Evolutionary conservation across 176 grass and related monocot genomes (phyloP).

Genomic region (Thinopyrum elongatum): DNA sequence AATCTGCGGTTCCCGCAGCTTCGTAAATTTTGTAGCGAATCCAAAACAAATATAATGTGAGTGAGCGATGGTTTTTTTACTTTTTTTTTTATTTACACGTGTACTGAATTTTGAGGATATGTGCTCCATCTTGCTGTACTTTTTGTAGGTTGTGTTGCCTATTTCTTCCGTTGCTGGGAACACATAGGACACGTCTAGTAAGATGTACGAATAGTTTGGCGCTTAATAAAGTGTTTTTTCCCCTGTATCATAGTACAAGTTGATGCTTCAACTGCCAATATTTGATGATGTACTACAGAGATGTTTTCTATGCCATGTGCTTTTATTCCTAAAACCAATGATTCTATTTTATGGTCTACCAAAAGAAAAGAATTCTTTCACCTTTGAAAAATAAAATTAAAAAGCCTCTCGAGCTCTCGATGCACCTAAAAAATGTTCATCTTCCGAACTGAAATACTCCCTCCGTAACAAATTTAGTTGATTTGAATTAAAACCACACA

Average conservation of each 20-base stretch:
- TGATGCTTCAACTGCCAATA: background rate
- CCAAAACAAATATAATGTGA: background rate
- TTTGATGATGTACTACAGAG: background rate
- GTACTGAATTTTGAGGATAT: background rate
- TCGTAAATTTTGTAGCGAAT: conserved; percentile 22
- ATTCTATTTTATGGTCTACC: background rate
- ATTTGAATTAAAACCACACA: no score
- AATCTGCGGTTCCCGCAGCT: conserved; percentile 36
- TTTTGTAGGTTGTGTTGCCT: background rate
- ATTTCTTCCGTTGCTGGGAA: background rate
- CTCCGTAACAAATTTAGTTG: no score
- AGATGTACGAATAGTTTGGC: background rate
- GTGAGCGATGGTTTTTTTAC: background rate
- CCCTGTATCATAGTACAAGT: background rate
- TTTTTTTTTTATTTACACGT: background rate
- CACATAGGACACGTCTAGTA: background rate
- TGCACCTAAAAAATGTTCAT: background rate
- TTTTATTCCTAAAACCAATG: background rate
- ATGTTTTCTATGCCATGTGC: background rate
- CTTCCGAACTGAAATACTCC: background rate
- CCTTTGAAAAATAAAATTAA: background rate
- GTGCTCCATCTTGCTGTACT: background rate
- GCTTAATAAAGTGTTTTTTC: background rate
- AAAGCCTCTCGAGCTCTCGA: background rate
- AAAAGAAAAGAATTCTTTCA: background rate